A percentile compares a stretch with the other conserved stretches of the same genome.
These are phyloP conservation scores for Exophiala bonariae DNA, from an alignment of 2,329 filamentous ascomycete species.

Conservation along the genomic window DNA sequence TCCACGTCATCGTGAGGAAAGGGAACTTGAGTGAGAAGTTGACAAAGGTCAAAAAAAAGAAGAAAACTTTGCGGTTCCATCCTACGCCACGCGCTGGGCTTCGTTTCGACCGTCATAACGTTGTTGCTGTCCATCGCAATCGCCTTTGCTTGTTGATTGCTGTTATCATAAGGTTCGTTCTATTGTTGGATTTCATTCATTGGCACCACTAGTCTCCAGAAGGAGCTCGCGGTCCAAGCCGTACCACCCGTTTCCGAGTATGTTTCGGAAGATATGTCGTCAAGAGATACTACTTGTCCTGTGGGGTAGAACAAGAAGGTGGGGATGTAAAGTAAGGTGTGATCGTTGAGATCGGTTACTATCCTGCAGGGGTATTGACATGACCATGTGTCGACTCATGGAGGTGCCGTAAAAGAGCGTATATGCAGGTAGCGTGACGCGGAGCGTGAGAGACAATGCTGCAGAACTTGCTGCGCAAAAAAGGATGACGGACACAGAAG, in stretches of 20 bases:
- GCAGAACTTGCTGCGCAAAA: conserved; percentile 28
- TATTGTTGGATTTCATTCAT: not conserved
- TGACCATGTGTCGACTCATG: conserved; percentile 28
- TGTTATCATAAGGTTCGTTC: conserved; percentile 1
- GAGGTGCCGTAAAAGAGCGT: conserved; percentile 21
- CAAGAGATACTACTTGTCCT: conserved; percentile 1
- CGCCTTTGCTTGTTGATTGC: too few relatives aligned
- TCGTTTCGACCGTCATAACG: too few relatives aligned
- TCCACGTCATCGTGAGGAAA: too few relatives aligned
- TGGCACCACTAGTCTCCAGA: not conserved
- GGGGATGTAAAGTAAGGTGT: conserved; percentile 5
- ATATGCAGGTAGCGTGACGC: conserved; percentile 21
- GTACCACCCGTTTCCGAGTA: conserved; percentile 3
- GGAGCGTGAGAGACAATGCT: conserved; percentile 7
- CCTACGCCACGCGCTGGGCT: too few relatives aligned
- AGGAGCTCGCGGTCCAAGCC: conserved; percentile 4
- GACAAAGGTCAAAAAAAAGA: too few relatives aligned
- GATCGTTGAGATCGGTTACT: conserved; percentile 26
- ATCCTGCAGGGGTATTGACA: conserved; percentile 21
- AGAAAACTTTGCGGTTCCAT: too few relatives aligned
- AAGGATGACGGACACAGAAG: conserved; percentile 2
- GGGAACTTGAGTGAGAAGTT: too few relatives aligned
- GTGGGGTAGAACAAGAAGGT: conserved; percentile 2
- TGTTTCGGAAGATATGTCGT: conserved; percentile 21
- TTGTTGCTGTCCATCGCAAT: too few relatives aligned